Evolutionary conservation across 2,329 filamentous ascomycete genomes (phyloP), one percentile per base, ranked within the genome.

Genomic region (Pseudodiploospora longispora): DNA sequence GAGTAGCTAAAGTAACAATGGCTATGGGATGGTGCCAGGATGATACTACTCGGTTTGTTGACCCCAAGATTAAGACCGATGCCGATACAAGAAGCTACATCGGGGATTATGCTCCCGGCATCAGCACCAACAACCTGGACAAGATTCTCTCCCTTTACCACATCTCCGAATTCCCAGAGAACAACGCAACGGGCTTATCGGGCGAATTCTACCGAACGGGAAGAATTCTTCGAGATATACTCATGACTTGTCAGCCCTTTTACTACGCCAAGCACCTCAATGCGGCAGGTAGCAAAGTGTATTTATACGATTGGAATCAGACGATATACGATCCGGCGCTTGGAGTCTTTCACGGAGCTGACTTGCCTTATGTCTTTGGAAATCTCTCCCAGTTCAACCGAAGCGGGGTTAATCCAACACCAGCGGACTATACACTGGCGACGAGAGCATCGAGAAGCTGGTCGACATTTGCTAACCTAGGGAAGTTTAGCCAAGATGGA

Each of bases 1-100:
- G 71, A 9, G 84, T 85, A 51, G 74, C 83, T 47, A 71, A 77
- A 43, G 75, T 85, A 0, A 79, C 79, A 2, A 74, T 83, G 40
- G 70, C 86, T 27, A 65, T 73, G 35, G 82, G 83, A 10, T 74
- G 70, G 70, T 62, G 58, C 35, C 55, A 73, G 30, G 59, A 69
- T 43, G 71, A 75, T 52, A 44, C 70, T 5, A 66, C 67, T 6
- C 55, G 64, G 28, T 72, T 69, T 54, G 70, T 66, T 2, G 57
- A 67, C 49, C 41, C 55, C 4, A 55, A 47, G 35, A 70, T 74
- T 47, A 48, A 57, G 6, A 72, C 64, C 0, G 47, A 59, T 0
- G 46, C 62, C 3, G 63, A 74, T 42, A 70, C 67, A 1, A 50
- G 51, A 27, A 51, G 56, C 4, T 72, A 69, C 47, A 55, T 75